phyloP scores from a whole-genome alignment of 345 rosid genomes.

The Hevea brasiliensis region DNA sequence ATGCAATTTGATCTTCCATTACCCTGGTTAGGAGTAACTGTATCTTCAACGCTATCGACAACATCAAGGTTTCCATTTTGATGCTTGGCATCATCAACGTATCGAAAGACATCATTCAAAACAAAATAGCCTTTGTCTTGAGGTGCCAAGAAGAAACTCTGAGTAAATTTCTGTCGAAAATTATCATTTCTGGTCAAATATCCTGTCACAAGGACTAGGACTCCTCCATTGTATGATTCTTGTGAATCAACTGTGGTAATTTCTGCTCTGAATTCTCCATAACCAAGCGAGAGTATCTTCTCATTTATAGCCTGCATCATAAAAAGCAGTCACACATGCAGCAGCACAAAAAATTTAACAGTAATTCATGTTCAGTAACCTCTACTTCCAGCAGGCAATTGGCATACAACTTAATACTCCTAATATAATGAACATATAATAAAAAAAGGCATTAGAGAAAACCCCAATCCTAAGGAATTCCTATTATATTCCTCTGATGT shows the following conservation, averaged over 20 bases:
- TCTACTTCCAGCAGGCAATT: background rate
- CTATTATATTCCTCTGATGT: background rate
- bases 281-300: slow-evolving; percentile 66
- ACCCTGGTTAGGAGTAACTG: slow-evolving; percentile 42
- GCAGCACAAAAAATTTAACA: background rate
- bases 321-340: background rate
- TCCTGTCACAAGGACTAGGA: slow-evolving; percentile 80
- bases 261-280: slow-evolving; percentile 56
- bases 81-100: slow-evolving; percentile 47
- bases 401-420: background rate
- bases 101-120: slow-evolving; percentile 84
- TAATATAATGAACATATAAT: too few relatives aligned
- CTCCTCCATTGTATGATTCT: slow-evolving; percentile 67
- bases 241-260: slow-evolving; percentile 77
- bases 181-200: slow-evolving; percentile 60
- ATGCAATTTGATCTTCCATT: slow-evolving; percentile 10
- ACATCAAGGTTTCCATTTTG: slow-evolving; percentile 21
- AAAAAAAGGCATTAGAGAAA: background rate
- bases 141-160: slow-evolving; percentile 87
- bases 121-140: slow-evolving; percentile 95
- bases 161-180: slow-evolving; percentile 61
- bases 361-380: background rate
- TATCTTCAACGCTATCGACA: slow-evolving; percentile 24
- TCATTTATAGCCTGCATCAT: slow-evolving; percentile 70
- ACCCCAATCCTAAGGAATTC: background rate